phyloP scores from a whole-genome alignment of 139 green algal species.

The Chlamydomonas schloesseri region DNA sequence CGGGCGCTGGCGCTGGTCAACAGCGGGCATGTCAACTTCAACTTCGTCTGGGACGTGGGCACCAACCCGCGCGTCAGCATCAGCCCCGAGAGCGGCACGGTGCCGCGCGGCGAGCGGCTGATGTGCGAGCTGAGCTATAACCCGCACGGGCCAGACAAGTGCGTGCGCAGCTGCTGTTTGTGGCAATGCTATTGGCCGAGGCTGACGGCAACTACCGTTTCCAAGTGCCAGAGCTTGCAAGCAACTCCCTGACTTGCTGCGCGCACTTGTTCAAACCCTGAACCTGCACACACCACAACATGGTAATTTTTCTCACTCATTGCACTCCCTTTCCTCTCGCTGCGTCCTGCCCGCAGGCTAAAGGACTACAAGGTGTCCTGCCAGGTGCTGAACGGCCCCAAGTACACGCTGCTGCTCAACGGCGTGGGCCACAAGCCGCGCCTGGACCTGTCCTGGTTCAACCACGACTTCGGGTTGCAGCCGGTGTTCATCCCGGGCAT shows the following conservation, averaged over 20 bases:
- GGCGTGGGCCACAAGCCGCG: slow-evolving; percentile 79
- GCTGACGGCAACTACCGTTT: too few species aligned
- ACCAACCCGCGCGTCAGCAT: slow-evolving; percentile 69
- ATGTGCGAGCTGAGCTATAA: slow-evolving; percentile 77
- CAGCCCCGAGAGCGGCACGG: slow-evolving; percentile 67
- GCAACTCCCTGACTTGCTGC: too few species aligned
- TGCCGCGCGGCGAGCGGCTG: slow-evolving; percentile 71
- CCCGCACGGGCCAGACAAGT: slow-evolving; percentile 65
- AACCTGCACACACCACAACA: too few species aligned
- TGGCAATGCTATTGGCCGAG: too few species aligned
- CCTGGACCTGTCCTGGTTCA: slow-evolving; percentile 73
- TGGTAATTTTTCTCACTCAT: too few species aligned
- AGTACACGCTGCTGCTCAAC: slow-evolving; percentile 73
- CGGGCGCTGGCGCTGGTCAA: slow-evolving; percentile 75
- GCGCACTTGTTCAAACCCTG: too few species aligned
- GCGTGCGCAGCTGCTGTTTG: too few species aligned
- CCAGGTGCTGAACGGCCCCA: slow-evolving; percentile 72
- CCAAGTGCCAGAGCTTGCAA: too few species aligned
- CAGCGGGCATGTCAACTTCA: slow-evolving; percentile 71
- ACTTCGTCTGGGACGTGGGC: slow-evolving; percentile 80
- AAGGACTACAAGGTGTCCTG: slow-evolving; percentile 68
- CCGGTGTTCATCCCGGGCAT: slow-evolving; percentile 75
- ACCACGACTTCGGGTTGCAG: slow-evolving; percentile 79
- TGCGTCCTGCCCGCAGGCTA: slow-evolving; percentile 36
- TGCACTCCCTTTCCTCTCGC: too few species aligned